Evolutionary conservation across 2,329 filamentous ascomycete species (phyloP), one percentile per base, ranked within the genome.

Genomic region (Macrophomina tecta): DNA sequence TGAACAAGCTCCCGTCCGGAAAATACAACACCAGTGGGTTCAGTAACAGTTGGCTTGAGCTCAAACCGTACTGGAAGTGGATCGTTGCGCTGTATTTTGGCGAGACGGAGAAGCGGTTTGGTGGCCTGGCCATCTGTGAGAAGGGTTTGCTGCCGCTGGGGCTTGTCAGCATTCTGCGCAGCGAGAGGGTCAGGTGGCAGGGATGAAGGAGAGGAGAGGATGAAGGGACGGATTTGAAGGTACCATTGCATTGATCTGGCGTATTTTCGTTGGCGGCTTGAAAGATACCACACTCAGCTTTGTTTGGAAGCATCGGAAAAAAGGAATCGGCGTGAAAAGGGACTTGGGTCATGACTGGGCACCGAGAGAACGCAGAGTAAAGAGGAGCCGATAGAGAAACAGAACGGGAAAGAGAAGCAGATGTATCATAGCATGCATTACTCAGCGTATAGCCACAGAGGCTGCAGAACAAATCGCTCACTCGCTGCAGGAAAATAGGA

Each of bases 11-110:
- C 6, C 40, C 55, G 3, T 14, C 5, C 12, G 55, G 30, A 9
- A 28, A 65, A 67, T 2, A 69, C 69, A 4, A 70, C 78, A 0
- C 65, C 67, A 53, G 28, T 52, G 40, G 40, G 36, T 52, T 64
- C 14, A 12, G 38, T 51, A 38, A 28, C 64, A 53, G 2, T n/a
- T 65, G 63, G 63, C 4, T 53, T 5, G 56, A 51, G 28, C 60
- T 64, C 63, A 70, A 72, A 48, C 69, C 69, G 18, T 85, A 85
- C 65, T 84, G 83, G 81, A 75, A 74, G 56, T 85, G 84, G 83
- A 77, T 85, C 9, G 72, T 73, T 53, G 70, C 73, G 64, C 69
- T 82, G 32, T 81, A 82, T 73, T 76, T 73, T 0, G 70, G 72
- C 16, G 79, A 81, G 65, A 76, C 82, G 73, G 75, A 75, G 53